Base-by-base conservation (phyloP, 495 filamentous ascomycete genomes). In the Tuber umbilicatum region DNA sequence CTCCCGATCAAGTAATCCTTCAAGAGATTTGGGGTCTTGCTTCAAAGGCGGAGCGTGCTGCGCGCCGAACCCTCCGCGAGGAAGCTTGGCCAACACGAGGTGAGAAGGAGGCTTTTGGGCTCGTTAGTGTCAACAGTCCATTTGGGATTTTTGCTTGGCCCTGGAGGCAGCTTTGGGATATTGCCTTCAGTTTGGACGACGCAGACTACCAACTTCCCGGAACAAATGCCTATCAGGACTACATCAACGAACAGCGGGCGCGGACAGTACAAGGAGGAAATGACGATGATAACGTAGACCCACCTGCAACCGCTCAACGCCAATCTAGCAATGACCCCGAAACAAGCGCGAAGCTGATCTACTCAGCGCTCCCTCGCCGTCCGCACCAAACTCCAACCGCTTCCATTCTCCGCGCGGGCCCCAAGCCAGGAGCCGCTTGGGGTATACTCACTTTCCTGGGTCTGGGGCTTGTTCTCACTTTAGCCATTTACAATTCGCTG, bases 91-190 rank as follows among this genome's bases (percentile, higher is more conserved):
- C 77, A 2, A 64, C 73, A 12, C 70, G 72, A 5, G 76, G 76
- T 4, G 64, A 72, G 9, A 64, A 78, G 2, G 75, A 73, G 69
- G 2, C 55, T 31, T 64, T 64, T 35, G 43, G 55, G 2, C 16
- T 79, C 35, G 72, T 79, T 0, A 76, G 72, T 5, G 55, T 71
- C 4, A 70, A 79, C 31, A 78, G 70, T 47, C 77, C 77, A 1
- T 42, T 79, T n/a, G 77, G 77, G 14, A 74, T 79, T 37, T 70
- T 79, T 1, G 77, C 76, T 16, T 79, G 77, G 77, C 77, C 77
- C 23, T 77, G 68, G 40, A 74, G 67, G 14, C 74, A 78, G 68
- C 55, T 79, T 0, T 79, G 77, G 77, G 75, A 79, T 68, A 79
- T 79, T 7, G 47, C 78, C 21, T 42, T 72, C 5, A 45, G 75